Evolutionary conservation across 805 yeast genomes (phyloP).

Genomic region (Metschnikowia koreensis): DNA sequence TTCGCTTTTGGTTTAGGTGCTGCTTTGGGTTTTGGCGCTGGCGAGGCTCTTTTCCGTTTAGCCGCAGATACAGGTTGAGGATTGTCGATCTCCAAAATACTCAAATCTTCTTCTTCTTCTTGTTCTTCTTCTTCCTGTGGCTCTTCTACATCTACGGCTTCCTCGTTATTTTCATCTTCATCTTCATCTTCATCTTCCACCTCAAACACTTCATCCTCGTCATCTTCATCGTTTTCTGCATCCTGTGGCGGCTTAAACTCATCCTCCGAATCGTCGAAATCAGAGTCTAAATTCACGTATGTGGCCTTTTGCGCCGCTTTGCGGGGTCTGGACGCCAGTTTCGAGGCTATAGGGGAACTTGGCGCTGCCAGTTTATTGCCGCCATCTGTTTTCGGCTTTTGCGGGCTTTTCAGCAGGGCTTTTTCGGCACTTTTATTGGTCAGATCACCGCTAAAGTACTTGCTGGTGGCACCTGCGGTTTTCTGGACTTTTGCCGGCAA

Average conservation of each 20-base stretch:
- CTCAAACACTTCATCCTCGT: constrained; percentile 15
- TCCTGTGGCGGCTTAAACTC: constrained; percentile 22
- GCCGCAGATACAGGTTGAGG: constrained; percentile 13
- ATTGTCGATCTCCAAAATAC: constrained; percentile 14
- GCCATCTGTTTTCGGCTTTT: neutral
- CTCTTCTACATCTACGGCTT: neutral
- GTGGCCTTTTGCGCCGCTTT: constrained; percentile 12
- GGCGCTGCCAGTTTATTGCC: neutral
- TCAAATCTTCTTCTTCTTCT: constrained; percentile 9
- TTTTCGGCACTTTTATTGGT: neutral
- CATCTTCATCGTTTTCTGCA: constrained; percentile 18
- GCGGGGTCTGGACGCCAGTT: constrained; percentile 6
- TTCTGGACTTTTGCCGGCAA: constrained; percentile 8
- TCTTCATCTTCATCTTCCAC: constrained; percentile 17
- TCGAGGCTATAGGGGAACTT: constrained; percentile 3
- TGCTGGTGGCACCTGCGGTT: constrained; percentile 9
- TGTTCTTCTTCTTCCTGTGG: neutral
- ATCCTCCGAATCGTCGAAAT: constrained; percentile 24
- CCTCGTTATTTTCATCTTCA: neutral
- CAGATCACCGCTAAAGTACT: constrained; percentile 7
- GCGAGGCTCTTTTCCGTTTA: neutral
- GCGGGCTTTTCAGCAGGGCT: neutral
- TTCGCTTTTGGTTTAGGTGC: constrained; percentile 3
- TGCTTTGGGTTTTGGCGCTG: constrained; percentile 7
- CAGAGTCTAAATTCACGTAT: constrained; percentile 18